Evolutionary conservation across 1,284 basidiomycete genomes (phyloP).

Genomic region (Neotropicomus parvogracilis): DNA sequence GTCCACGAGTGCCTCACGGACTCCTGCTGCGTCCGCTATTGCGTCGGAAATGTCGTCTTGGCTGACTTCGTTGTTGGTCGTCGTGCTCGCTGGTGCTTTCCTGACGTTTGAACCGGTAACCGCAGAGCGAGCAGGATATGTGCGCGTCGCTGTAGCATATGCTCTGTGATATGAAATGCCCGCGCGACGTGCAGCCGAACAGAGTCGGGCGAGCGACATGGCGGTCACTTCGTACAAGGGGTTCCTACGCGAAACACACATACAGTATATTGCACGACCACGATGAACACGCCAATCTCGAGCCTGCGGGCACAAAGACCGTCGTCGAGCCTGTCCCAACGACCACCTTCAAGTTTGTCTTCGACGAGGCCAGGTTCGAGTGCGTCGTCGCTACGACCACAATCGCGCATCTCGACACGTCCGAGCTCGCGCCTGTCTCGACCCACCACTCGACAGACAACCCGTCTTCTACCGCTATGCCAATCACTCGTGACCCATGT

Average conservation of each 20-base stretch:
- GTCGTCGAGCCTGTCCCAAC: conserved; percentile 31
- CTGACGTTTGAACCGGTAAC: conserved; percentile 12
- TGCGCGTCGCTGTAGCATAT: conserved; percentile 26
- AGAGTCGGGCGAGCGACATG: conserved; percentile 19
- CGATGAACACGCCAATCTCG: conserved; percentile 26
- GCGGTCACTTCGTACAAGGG: background rate
- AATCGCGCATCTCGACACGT: conserved; percentile 54
- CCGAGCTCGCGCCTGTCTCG: conserved; percentile 45
- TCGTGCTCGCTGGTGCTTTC: conserved; percentile 32
- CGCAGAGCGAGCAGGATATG: conserved; percentile 20
- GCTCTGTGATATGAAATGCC: conserved; percentile 1
- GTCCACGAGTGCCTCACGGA: conserved; percentile 8
- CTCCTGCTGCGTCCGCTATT: conserved; percentile 15
- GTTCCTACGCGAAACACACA: background rate
- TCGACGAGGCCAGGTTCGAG: conserved; percentile 37
- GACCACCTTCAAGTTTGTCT: conserved; percentile 36
- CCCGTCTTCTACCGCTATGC: conserved; percentile 51
- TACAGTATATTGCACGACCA: background rate
- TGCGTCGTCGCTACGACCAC: conserved; percentile 40
- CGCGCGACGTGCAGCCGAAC: conserved; percentile 8
- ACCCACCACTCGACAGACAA: conserved; percentile 44
- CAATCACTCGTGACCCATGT: conserved; percentile 56
- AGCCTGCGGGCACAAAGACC: conserved; percentile 29
- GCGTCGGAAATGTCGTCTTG: conserved; percentile 22
- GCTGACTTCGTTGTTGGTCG: conserved; percentile 15